Evolutionary conservation across 2,329 filamentous ascomycete genomes (phyloP).

Genomic region (Emergomyces orientalis): DNA sequence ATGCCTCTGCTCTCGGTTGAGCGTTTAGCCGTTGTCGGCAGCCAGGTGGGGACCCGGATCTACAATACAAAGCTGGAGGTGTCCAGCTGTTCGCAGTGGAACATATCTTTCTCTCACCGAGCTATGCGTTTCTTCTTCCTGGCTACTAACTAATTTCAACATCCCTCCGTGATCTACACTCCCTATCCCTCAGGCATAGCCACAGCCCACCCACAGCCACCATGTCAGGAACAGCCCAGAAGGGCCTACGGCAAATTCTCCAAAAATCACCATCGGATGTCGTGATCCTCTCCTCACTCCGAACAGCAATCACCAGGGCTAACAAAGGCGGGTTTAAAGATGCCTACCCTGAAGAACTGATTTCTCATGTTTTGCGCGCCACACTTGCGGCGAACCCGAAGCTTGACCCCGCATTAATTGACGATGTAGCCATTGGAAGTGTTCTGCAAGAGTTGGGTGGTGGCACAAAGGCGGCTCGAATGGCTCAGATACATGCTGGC

Average conservation of each 20-base stretch:
- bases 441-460: constrained; percentile 87
- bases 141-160: background rate
- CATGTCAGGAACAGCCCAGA: constrained; percentile 45
- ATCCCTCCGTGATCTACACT: too few relatives aligned
- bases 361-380: constrained; percentile 53
- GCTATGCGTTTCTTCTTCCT: background rate
- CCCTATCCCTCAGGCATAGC: background rate
- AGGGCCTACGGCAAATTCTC: constrained; percentile 66
- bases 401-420: constrained; percentile 58
- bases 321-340: constrained; percentile 79
- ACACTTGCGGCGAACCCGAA: constrained; percentile 64
- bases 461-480: constrained; percentile 80
- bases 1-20: background rate
- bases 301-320: constrained; percentile 75
- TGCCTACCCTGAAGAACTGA: constrained; percentile 82
- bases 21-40: background rate
- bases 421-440: constrained; percentile 79
- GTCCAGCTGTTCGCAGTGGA: background rate
- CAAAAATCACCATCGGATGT: constrained; percentile 70
- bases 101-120: background rate
- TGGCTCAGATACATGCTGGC: constrained; percentile 79
- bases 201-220: constrained; percentile 17
- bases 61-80: background rate
- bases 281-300: constrained; percentile 81
- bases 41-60: background rate